Conservation (phyloP, 495 filamentous ascomycete genomes). For the Halenospora varia region DNA sequence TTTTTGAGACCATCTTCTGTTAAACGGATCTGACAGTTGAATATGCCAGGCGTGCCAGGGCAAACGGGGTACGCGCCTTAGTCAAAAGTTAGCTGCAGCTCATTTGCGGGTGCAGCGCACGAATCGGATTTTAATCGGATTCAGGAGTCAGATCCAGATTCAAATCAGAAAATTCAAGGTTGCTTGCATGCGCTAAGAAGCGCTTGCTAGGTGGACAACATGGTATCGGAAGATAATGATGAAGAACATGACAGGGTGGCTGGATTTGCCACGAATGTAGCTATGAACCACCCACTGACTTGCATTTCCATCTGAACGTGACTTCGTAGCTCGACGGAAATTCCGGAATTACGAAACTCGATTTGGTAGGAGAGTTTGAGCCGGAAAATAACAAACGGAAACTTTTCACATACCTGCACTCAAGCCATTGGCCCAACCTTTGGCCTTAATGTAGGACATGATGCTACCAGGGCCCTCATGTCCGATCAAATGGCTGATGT, state of each 20-base stretch:
- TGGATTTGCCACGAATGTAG: no score
- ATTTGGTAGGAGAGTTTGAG: no score
- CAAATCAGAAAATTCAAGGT: no score
- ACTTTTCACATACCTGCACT: constrained; percentile 64
- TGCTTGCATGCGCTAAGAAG: no score
- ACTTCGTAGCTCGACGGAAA: no score
- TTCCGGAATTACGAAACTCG: no score
- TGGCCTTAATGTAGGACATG: constrained; percentile 88
- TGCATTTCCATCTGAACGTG: no score
- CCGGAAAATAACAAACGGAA: constrained; percentile 45
- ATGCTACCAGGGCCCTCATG: constrained; percentile 98
- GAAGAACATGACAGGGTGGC: no score
- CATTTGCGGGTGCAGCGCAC: background rate
- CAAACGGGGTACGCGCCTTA: constrained; percentile 64
- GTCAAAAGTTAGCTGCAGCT: constrained; percentile 43
- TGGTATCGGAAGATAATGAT: no score
- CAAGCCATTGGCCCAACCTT: constrained; percentile 90
- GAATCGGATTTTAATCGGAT: background rate
- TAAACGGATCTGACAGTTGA: constrained; percentile 73
- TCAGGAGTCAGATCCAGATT: no score
- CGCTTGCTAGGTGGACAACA: no score
- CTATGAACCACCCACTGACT: no score
- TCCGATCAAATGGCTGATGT: constrained; percentile 89
- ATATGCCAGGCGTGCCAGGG: constrained; percentile 75
- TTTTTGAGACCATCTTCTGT: constrained; percentile 79